Evolutionary conservation across 2,329 filamentous ascomycete species (phyloP).

Genomic region (Fusarium sp.): DNA sequence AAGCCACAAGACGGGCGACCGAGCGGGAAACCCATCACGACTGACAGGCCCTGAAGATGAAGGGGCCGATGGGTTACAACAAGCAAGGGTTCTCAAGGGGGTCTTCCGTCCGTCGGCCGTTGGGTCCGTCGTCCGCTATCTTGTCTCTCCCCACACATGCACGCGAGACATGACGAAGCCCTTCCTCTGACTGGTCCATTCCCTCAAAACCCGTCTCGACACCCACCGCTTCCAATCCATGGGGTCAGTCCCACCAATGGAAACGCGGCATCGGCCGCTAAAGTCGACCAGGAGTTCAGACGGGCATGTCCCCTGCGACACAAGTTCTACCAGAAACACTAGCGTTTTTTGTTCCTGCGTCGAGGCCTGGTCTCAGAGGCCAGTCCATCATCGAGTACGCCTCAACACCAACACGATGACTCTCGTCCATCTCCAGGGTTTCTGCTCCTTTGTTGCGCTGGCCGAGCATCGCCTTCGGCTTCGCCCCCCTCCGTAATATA

Average conservation of each 20-base stretch:
- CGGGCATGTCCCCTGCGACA: slow-evolving; percentile 20
- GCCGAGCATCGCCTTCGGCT: background rate
- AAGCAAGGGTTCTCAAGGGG: slow-evolving; percentile 21
- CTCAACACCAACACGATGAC: slow-evolving; percentile 18
- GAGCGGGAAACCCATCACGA: slow-evolving; percentile 10
- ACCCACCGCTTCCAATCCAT: slow-evolving; percentile 18
- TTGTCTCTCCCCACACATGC: slow-evolving; percentile 23
- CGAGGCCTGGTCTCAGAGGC: slow-evolving; percentile 21
- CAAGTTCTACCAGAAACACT: slow-evolving; percentile 50
- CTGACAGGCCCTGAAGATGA: slow-evolving; percentile 25
- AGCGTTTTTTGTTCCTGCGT: slow-evolving; percentile 49
- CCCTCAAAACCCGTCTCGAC: slow-evolving; percentile 35
- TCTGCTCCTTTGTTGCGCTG: slow-evolving; percentile 18
- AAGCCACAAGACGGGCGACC: background rate
- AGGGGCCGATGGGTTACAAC: slow-evolving; percentile 26
- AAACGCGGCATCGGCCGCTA: background rate
- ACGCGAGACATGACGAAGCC: slow-evolving; percentile 21
- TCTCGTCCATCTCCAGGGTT: slow-evolving; percentile 6
- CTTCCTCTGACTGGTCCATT: slow-evolving; percentile 23
- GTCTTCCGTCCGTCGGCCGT: slow-evolving; percentile 24
- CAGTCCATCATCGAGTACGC: background rate
- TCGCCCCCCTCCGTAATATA: background rate
- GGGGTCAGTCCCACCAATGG: slow-evolving; percentile 30
- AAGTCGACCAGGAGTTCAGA: slow-evolving; percentile 5
- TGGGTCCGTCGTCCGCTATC: background rate